phyloP scores from a whole-genome alignment of 257 asterid species.

The Solanum tarapatanum region DNA sequence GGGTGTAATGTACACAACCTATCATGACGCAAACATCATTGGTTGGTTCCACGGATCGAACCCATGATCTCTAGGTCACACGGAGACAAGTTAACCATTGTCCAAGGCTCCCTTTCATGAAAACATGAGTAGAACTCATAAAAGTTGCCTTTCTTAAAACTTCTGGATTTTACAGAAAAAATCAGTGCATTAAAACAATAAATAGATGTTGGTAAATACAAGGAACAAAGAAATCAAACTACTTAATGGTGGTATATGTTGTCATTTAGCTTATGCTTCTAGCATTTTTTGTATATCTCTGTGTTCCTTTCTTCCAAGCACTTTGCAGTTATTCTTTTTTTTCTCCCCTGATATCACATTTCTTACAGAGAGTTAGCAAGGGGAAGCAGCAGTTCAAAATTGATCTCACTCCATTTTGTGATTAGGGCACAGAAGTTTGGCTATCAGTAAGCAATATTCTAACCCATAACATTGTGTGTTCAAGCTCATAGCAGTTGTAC shows the following conservation, averaged over 20 bases:
- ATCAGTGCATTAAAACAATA: neutral
- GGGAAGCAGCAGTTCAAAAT: constrained; percentile 67
- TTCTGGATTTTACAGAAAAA: neutral
- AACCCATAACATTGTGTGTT: neutral
- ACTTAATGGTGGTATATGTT: neutral
- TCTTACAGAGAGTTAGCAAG: constrained; percentile 65
- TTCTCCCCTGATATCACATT: neutral
- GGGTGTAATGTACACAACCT: neutral
- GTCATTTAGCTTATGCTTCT: neutral
- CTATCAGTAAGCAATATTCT: neutral
- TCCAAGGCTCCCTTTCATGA: neutral
- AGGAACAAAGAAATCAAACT: neutral
- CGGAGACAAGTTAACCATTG: neutral
- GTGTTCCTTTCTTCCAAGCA: neutral
- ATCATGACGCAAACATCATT: neutral
- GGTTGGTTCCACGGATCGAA: neutral
- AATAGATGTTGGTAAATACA: neutral
- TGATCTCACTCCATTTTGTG: constrained; percentile 71
- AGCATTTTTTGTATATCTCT: neutral
- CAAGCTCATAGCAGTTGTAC: neutral
- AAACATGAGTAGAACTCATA: neutral
- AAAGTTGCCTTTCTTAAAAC: neutral
- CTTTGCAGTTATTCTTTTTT: neutral
- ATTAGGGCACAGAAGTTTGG: constrained; percentile 1
- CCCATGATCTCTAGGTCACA: neutral